A percentile compares a stretch with the other conserved stretches of the same genome.
phyloP scores from a whole-genome alignment of 169 alveolate species.

The Plasmodium knowlesi region DNA sequence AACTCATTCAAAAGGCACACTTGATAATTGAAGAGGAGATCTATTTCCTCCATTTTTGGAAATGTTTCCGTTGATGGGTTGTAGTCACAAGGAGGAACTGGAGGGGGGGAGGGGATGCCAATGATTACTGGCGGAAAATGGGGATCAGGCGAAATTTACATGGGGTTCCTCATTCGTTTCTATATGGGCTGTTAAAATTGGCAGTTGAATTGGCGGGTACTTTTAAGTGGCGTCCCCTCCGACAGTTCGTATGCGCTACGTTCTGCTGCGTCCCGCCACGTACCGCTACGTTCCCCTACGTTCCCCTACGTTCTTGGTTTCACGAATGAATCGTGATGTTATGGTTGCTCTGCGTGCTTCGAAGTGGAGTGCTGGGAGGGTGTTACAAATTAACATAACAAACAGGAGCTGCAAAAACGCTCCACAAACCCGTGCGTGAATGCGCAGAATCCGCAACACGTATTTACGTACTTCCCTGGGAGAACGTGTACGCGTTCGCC shows the following conservation, averaged over 20 bases:
- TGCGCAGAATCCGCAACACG: background rate
- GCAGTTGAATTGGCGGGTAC: background rate
- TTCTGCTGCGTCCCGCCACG: too few species aligned
- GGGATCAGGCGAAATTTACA: background rate
- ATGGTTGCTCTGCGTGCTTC: background rate
- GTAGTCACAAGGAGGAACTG: background rate
- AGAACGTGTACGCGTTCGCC: background rate
- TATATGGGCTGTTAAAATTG: background rate
- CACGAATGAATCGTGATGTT: background rate
- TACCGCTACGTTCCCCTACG: too few species aligned
- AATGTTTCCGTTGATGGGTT: background rate
- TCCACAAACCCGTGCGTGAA: background rate
- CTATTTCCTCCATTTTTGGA: slow-evolving; percentile 9
- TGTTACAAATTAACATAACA: background rate
- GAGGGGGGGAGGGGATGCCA: background rate
- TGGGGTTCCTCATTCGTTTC: background rate
- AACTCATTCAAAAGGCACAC: slow-evolving; percentile 3
- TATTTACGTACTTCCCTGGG: background rate
- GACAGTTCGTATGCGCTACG: background rate
- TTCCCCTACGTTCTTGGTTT: background rate
- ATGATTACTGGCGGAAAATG: background rate
- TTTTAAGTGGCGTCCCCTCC: background rate
- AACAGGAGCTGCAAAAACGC: background rate
- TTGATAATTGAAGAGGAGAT: background rate
- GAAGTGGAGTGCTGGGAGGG: background rate